A percentile compares a stretch with the other conserved stretches of the same genome.
phyloP scores from a whole-genome alignment of 768 basidiomycete species.

The Collybia sp. region DNA sequence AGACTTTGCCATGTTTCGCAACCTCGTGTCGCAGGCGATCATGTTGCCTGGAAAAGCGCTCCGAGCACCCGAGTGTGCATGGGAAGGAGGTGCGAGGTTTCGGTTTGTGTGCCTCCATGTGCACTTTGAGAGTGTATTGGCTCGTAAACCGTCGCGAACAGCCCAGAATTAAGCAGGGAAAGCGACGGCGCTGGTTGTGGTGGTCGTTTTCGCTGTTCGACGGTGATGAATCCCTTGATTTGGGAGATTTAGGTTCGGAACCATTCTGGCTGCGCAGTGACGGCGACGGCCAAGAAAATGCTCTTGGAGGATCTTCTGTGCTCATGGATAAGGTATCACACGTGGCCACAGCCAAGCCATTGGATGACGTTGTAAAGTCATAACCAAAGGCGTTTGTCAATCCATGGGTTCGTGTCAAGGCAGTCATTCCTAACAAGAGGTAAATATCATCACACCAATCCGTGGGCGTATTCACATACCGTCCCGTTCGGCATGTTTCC shows the following conservation, averaged over 20 bases:
- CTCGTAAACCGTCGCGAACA: constrained; percentile 48
- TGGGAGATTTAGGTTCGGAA: constrained; percentile 1
- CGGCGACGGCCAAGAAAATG: too few relatives aligned
- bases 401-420: too few relatives aligned
- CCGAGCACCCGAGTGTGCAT: constrained; percentile 50
- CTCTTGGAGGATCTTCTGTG: background rate
- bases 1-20: constrained; percentile 51
- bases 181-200: constrained; percentile 31
- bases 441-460: too few relatives aligned
- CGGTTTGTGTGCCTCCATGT: constrained; percentile 51
- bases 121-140: constrained; percentile 50
- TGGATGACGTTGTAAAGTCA: too few relatives aligned
- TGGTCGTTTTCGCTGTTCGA: constrained; percentile 27
- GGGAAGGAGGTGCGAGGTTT: constrained; percentile 43
- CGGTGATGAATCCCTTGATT: constrained; percentile 28
- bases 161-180: constrained; percentile 42
- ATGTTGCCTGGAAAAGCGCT: constrained; percentile 52
- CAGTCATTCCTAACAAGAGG: too few relatives aligned
- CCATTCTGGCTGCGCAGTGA: background rate
- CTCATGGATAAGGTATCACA: too few relatives aligned
- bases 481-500: too few relatives aligned
- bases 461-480: too few relatives aligned
- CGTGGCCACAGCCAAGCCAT: too few relatives aligned
- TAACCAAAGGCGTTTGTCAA: too few relatives aligned
- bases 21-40: constrained; percentile 56